Evolutionary conservation across 2,329 filamentous ascomycete species (phyloP).

Genomic region (Teratosphaeria destructans): DNA sequence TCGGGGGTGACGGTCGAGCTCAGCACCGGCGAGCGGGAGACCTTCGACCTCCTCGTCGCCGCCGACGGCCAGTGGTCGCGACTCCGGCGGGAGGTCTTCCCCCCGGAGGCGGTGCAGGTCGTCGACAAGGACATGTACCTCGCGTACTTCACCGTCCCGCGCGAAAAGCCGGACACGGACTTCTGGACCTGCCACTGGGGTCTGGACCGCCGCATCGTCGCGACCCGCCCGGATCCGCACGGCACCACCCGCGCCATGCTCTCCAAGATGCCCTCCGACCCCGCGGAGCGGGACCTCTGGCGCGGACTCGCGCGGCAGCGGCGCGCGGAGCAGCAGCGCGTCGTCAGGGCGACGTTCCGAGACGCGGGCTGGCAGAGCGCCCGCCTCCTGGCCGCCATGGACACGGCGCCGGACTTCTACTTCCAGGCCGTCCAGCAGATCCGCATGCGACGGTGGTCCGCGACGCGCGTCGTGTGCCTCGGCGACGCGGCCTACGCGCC

Average conservation of each 20-base stretch:
- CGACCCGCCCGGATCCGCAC: conserved; percentile 9
- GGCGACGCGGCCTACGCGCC: conserved; percentile 33
- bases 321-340: conserved; percentile 2
- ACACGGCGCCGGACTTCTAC: conserved; percentile 38
- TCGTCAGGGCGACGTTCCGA: conserved; percentile 11
- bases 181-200: conserved; percentile 5
- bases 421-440: conserved; percentile 32
- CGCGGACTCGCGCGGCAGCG: background rate
- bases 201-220: conserved; percentile 8
- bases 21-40: background rate
- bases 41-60: conserved; percentile 3
- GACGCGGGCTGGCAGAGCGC: conserved; percentile 1
- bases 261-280: conserved; percentile 3
- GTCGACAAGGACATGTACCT: conserved; percentile 13
- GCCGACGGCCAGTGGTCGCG: conserved; percentile 17
- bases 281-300: background rate
- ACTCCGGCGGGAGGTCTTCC: conserved; percentile 13
- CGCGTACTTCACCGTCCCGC: conserved; percentile 20
- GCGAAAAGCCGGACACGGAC: background rate
- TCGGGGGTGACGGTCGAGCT: background rate
- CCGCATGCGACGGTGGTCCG: conserved; percentile 26
- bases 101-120: conserved; percentile 7
- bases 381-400: conserved; percentile 23
- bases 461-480: conserved; percentile 26
- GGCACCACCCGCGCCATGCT: conserved; percentile 5